Conservation (phyloP, 768 basidiomycete genomes). For the Hypholoma sublateritium region DNA sequence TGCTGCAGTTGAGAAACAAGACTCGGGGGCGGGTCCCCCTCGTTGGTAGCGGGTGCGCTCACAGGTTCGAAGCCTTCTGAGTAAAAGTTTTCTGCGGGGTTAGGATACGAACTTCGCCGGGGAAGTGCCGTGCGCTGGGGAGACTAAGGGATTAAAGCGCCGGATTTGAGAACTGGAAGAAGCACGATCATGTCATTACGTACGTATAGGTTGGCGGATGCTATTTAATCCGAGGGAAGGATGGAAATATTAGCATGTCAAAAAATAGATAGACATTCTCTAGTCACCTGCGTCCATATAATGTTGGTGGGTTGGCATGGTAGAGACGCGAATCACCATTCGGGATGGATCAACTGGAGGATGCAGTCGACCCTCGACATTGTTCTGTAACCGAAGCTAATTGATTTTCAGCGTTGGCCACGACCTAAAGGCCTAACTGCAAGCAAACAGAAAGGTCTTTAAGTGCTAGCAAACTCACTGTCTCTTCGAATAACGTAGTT, state of each 20-base stretch:
- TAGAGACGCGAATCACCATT: slow-evolving; percentile 44
- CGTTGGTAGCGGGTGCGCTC: slow-evolving; percentile 14
- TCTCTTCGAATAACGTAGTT: slow-evolving; percentile 46
- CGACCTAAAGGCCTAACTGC: slow-evolving; percentile 12
- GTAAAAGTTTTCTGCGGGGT: slow-evolving; percentile 23
- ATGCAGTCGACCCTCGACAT: slow-evolving; percentile 39
- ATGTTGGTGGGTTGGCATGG: slow-evolving; percentile 24
- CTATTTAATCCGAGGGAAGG: slow-evolving; percentile 17
- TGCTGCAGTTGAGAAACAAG: slow-evolving; percentile 66
- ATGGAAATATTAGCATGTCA: slow-evolving; percentile 10
- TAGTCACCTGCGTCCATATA: slow-evolving; percentile 27
- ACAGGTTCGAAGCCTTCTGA: slow-evolving; percentile 14
- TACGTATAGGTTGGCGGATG: slow-evolving; percentile 25
- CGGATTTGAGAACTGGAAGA: not conserved
- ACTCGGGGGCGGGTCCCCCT: slow-evolving; percentile 37
- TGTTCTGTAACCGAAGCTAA: slow-evolving; percentile 40
- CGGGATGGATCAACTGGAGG: slow-evolving; percentile 37
- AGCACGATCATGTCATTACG: slow-evolving; percentile 25
- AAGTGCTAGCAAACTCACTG: slow-evolving; percentile 30
- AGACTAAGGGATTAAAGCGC: not conserved
- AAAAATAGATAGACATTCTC: slow-evolving; percentile 7
- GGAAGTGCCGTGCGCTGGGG: slow-evolving; percentile 11
- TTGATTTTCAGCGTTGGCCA: slow-evolving; percentile 17
- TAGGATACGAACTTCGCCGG: slow-evolving; percentile 37
- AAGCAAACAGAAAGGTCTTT: slow-evolving; percentile 12